Percentiles rank a stretch among this genome's conserved stretches.
phyloP scores from a whole-genome alignment of 371 early-diverging fungal genomes.

The Chytridium lagenaria region DNA sequence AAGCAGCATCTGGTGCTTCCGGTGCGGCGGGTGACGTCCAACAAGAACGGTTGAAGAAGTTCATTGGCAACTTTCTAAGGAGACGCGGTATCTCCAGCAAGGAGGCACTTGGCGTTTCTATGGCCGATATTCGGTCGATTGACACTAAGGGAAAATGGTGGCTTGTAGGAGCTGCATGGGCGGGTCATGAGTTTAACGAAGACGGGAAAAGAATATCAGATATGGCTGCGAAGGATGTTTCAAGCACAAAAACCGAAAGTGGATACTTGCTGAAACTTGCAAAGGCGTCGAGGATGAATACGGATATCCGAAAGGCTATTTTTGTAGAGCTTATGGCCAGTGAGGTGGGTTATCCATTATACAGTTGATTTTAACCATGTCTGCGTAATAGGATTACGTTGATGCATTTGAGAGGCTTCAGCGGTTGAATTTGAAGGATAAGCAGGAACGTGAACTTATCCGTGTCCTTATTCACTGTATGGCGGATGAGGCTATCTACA shows the following conservation, averaged over 20 bases:
- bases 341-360: constrained; percentile 73
- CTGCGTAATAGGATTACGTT: constrained; percentile 75
- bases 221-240: not conserved
- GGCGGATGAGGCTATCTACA: constrained; percentile 85
- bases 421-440: constrained; percentile 81
- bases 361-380: no score
- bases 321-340: constrained; percentile 92
- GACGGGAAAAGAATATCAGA: no score
- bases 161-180: constrained; percentile 62
- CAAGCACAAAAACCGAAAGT: constrained; percentile 21
- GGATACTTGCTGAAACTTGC: constrained; percentile 74
- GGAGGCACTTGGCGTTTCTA: constrained; percentile 83
- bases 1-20: constrained; percentile 39
- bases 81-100: constrained; percentile 59
- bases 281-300: constrained; percentile 91
- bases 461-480: constrained; percentile 90
- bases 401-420: constrained; percentile 90
- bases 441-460: constrained; percentile 94
- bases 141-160: constrained; percentile 78
- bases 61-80: constrained; percentile 71
- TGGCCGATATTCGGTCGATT: constrained; percentile 86
- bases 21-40: constrained; percentile 43
- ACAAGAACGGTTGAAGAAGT: constrained; percentile 77
- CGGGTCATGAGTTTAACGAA: constrained; percentile 43
- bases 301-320: constrained; percentile 89